Evolutionary conservation across 768 basidiomycete genomes (phyloP), one percentile per base, ranked within the genome.

Genomic region (Tricholoma terreum): DNA sequence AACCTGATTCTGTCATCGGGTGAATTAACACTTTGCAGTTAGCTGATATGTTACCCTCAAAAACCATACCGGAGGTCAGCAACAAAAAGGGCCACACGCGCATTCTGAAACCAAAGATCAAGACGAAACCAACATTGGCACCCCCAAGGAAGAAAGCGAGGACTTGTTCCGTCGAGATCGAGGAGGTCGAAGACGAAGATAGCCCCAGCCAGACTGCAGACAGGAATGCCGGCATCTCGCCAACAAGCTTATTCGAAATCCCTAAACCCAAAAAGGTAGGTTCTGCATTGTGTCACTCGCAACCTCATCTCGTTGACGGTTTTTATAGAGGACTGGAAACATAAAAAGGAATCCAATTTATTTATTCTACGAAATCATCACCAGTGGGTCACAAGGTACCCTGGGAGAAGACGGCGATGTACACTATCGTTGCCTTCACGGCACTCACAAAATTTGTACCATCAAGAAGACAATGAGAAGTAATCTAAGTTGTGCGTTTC

Each of bases 381-480:
- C 21, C 43, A 27, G 6, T 27, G 24, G 24, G 24, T 6, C 57
- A 3, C 17, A 56, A 1, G 64, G 65, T 5, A 45, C 27, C 3
- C 7, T 45, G 12, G 59, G 65, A 17, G 46, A 57, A 7, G 24
- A 51, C 6, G 64, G 65, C 15, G 64, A 65, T 54, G 61, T 56
- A 35, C 64, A 66, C 52, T 66, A 59, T 55, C 36, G 55, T 24
- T 66, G 65, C 34, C 57, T 36, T 50, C 65, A 65, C 48, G 59
- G 65, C 7, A 46, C 48, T 19, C 14, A 43, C 8, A 63, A 62
- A 43, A 50, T 64, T n/a, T 24, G 61, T 11, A 65, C 62, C 10
- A 40, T 65, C 14, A 61, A 57, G 8, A 49, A 33, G 36, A 40
- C 42, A 2, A 58, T 58, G 61, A 57, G 55, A n/a, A 54, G 54